These are phyloP conservation scores for Myriosclerotinia scirpicola DNA, from an alignment of 2,329 filamentous ascomycete species.

Conservation along the genomic window DNA sequence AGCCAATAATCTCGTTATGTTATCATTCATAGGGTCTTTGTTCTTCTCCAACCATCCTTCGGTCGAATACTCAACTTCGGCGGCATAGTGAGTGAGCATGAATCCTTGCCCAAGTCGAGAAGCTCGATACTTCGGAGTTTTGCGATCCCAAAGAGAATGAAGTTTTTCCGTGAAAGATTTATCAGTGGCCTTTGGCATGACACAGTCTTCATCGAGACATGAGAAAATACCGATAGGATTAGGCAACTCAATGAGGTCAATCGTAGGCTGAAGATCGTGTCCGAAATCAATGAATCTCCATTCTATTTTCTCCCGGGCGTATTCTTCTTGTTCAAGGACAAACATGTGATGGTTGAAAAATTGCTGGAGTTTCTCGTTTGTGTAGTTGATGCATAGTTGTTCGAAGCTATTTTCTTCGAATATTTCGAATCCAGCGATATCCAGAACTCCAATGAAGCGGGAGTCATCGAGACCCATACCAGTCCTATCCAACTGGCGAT, in stretches of 20 bases:
- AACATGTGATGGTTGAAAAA: constrained; percentile 99
- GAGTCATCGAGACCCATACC: constrained; percentile 82
- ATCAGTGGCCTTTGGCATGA: constrained; percentile 98
- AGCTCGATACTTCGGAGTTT: constrained; percentile 87
- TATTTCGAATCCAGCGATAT: constrained; percentile 99
- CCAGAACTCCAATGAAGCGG: constrained; percentile 94
- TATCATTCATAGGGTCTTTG: constrained; percentile 97
- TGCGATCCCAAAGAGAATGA: constrained; percentile 95
- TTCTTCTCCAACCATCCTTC: constrained; percentile 98
- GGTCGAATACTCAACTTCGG: constrained; percentile 96
- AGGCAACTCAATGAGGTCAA: constrained; percentile 91
- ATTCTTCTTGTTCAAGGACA: constrained; percentile 96
- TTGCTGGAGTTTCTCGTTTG: constrained; percentile 97
- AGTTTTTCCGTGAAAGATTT: constrained; percentile 96
- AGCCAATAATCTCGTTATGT: constrained; percentile 84
- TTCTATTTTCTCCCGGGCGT: constrained; percentile 94
- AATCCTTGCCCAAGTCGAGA: constrained; percentile 90
- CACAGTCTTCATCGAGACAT: constrained; percentile 93
- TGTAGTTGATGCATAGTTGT: constrained; percentile 99
- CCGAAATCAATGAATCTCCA: constrained; percentile 99
- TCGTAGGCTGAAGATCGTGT: constrained; percentile 93
- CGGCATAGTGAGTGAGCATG: constrained; percentile 93
- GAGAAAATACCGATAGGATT: constrained; percentile 99
- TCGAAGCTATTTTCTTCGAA: constrained; percentile 99
- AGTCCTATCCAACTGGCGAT: constrained; percentile 83